Base-by-base conservation (phyloP, 192 early-diverging fungal species). In the Phlyctochytrium bullatum region DNA sequence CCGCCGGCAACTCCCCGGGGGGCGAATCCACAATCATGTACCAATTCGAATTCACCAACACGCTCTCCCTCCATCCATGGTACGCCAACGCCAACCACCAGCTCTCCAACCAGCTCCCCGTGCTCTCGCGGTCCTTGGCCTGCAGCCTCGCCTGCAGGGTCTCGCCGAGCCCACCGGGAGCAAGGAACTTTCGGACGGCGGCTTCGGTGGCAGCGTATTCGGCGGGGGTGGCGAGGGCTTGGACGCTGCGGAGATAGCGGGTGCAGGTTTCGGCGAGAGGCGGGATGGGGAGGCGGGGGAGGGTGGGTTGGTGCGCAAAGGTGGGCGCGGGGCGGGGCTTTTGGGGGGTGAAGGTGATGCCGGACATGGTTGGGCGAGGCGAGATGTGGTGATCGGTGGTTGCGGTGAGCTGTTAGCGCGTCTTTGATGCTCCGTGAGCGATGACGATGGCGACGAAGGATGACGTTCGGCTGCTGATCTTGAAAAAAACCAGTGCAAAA, bases 61-160 rank as follows among this genome's bases (percentile, higher is more conserved):
- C 61, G 10, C 87, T 76, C 51, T 92, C 91, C 16, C 95, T 81
- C 92, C 91, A 95, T 36, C 61, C 69, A 30, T 71, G 69, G 79
- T 99, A 99, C 6, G 93, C 92, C 56, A 90, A 83, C 60, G 94
- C 93, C 71, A 92, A 91, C 97, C 97, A 99, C 97, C 97, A 99
- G 71, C 95, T 93, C 74, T 90, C 92, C 56, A 96, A 66, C 83
- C 95, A 99, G 83, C 91, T 93, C 33, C 85, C 84, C 54, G 88
- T 83, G 56, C 84, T 86, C 27, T 90, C 86, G 71, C 87, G 81
- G 25, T 85, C 89, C 52, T 89, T 85, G 62, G 88, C 88, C 53
- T 89, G 52, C 52, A 99, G 80, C 59, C 95, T 87, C 71, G 87
- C 74, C 80, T 97, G 95, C 40, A 99, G 87, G 76, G 86, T 77